phyloP scores from a whole-genome alignment of 371 early-diverging fungal genomes.

The Mortierella sp. region DNA sequence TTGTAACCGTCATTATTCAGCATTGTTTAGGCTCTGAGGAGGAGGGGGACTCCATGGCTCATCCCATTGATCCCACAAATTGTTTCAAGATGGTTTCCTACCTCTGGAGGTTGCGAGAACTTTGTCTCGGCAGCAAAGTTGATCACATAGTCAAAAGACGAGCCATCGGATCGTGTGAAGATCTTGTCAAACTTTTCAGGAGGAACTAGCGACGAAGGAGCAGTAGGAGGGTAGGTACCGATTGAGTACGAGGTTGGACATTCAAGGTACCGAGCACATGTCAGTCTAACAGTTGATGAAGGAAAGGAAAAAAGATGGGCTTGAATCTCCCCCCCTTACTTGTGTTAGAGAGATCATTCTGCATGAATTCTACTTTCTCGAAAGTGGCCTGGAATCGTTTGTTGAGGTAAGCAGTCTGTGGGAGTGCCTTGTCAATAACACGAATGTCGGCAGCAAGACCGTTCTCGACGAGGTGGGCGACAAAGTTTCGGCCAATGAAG shows the following conservation, averaged over 20 bases:
- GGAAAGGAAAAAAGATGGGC: too few relatives aligned
- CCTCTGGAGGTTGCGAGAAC: slow-evolving; percentile 85
- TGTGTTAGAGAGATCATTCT: slow-evolving; percentile 82
- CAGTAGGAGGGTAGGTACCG: too few relatives aligned
- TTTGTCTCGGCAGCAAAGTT: slow-evolving; percentile 95
- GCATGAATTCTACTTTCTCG: slow-evolving; percentile 82
- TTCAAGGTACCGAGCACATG: neutral
- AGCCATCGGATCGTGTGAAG: slow-evolving; percentile 75
- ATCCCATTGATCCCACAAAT: too few relatives aligned
- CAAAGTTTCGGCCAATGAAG: slow-evolving; percentile 87
- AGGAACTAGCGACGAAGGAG: slow-evolving; percentile 10
- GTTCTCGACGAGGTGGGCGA: slow-evolving; percentile 77
- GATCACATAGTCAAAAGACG: slow-evolving; percentile 86
- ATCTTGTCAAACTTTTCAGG: slow-evolving; percentile 76
- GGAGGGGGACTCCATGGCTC: too few relatives aligned
- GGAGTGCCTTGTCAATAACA: slow-evolving; percentile 92
- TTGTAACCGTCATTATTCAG: too few relatives aligned
- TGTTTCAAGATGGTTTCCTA: too few relatives aligned
- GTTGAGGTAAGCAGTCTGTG: slow-evolving; percentile 87
- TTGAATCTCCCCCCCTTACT: too few relatives aligned
- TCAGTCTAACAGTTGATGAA: too few relatives aligned
- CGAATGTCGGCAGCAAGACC: slow-evolving; percentile 74
- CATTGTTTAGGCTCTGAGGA: too few relatives aligned
- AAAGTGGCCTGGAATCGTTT: slow-evolving; percentile 74
- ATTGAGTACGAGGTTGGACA: too few relatives aligned